Conservation (phyloP, 2,329 filamentous ascomycete species). For the Xylaria sp. region DNA sequence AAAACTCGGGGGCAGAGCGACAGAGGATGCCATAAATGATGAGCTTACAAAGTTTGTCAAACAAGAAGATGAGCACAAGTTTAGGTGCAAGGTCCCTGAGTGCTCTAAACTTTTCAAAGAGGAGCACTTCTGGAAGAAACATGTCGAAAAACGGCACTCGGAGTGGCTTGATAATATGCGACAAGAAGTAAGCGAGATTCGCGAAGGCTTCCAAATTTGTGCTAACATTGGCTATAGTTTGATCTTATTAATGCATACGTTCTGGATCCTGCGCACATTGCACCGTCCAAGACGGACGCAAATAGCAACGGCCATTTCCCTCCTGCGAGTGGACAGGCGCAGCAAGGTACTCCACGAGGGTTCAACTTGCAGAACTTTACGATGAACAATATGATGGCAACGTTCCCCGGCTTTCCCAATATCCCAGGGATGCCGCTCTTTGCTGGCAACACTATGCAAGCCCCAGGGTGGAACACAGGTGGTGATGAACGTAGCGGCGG, state of each 20-base stretch:
- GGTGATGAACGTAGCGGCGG: conserved; percentile 69
- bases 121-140: conserved; percentile 96
- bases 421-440: conserved; percentile 64
- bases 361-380: conserved; percentile 85
- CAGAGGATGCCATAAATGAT: conserved; percentile 87
- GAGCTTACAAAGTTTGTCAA: conserved; percentile 90
- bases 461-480: conserved; percentile 61
- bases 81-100: conserved; percentile 94
- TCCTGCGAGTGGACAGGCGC: conserved; percentile 77
- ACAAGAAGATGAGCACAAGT: conserved; percentile 97
- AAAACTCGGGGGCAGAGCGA: conserved; percentile 88
- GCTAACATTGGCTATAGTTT: conserved; percentile 68
- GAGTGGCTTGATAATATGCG: conserved; percentile 87
- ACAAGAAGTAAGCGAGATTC: conserved; percentile 75
- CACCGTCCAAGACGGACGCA: conserved; percentile 89
- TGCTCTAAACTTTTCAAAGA: conserved; percentile 98
- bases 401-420: conserved; percentile 69
- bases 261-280: conserved; percentile 92
- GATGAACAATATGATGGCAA: conserved; percentile 67
- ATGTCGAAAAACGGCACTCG: conserved; percentile 92
- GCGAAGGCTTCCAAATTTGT: conserved; percentile 8
- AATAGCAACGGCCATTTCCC: conserved; percentile 98
- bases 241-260: conserved; percentile 94
- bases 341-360: conserved; percentile 86
- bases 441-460: conserved; percentile 56